Evolutionary conservation across 768 basidiomycete genomes (phyloP).

Genomic region (Termitomyces sp.): DNA sequence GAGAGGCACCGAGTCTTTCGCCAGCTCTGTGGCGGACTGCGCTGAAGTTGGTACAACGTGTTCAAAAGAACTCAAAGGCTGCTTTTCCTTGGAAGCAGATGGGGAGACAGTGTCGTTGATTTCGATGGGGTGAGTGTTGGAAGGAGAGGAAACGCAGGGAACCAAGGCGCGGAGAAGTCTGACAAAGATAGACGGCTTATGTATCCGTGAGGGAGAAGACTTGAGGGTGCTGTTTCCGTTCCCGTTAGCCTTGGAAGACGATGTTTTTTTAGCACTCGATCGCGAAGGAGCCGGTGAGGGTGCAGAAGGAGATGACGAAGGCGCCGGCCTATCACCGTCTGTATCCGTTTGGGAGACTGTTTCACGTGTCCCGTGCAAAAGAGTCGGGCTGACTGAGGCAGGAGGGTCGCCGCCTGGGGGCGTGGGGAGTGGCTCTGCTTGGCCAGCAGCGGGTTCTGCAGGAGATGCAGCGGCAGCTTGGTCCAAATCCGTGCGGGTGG

Average conservation of each 20-base stretch:
- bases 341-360: conserved; percentile 11
- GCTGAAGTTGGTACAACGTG: conserved; percentile 1
- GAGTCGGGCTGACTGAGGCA: background rate
- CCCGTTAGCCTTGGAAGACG: conserved; percentile 11
- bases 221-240: conserved; percentile 15
- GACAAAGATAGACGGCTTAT: conserved; percentile 51
- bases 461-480: background rate
- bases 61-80: conserved; percentile 6
- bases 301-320: conserved; percentile 7
- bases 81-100: conserved; percentile 24
- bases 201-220: conserved; percentile 8
- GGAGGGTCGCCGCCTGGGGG: conserved; percentile 3
- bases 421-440: conserved; percentile 4
- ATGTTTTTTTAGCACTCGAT: conserved; percentile 4
- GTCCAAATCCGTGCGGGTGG: background rate
- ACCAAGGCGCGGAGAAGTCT: conserved; percentile 57
- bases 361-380: conserved; percentile 11
- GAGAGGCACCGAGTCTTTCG: conserved; percentile 1
- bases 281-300: conserved; percentile 8
- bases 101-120: conserved; percentile 23
- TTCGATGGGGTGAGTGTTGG: conserved; percentile 39
- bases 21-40: background rate
- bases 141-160: conserved; percentile 57
- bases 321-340: conserved; percentile 13
- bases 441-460: conserved; percentile 1